Evolutionary conservation across 768 basidiomycete species (phyloP).

Genomic region (Russula brevipes): DNA sequence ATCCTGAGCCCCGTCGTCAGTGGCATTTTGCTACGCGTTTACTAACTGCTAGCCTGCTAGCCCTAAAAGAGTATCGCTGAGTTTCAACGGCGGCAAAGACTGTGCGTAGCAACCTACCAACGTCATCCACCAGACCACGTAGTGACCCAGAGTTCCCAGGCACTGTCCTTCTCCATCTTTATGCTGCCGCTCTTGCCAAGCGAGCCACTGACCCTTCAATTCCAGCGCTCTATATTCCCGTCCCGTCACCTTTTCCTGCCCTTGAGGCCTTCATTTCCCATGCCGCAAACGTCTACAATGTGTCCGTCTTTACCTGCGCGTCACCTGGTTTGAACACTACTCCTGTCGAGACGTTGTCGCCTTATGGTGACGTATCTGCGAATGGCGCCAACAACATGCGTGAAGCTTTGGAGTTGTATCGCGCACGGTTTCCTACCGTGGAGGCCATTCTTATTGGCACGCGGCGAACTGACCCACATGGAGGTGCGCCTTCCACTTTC

Average conservation of each 20-base stretch:
- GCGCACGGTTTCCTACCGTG: constrained; percentile 57
- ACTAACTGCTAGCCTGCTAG: constrained; percentile 20
- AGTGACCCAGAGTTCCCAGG: constrained; percentile 43
- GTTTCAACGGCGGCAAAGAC: constrained; percentile 99
- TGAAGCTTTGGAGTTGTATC: constrained; percentile 67
- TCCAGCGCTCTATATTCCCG: constrained; percentile 80
- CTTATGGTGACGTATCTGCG: constrained; percentile 28
- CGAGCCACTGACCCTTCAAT: constrained; percentile 37
- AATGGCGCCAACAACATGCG: constrained; percentile 73
- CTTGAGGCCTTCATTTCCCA: constrained; percentile 81
- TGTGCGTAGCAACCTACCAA: constrained; percentile 48
- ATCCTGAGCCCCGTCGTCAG: not conserved
- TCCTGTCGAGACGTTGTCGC: constrained; percentile 45
- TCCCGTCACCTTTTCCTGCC: constrained; percentile 78
- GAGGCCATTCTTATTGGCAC: constrained; percentile 87
- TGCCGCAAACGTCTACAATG: constrained; percentile 55
- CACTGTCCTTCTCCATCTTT: constrained; percentile 91
- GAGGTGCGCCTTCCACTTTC: constrained; percentile 54
- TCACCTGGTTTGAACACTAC: constrained; percentile 31
- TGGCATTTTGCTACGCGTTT: constrained; percentile 3
- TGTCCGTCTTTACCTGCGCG: constrained; percentile 64
- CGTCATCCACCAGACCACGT: not conserved
- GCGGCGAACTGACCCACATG: constrained; percentile 85
- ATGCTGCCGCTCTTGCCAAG: constrained; percentile 60
- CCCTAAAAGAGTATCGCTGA: constrained; percentile 64